phyloP scores from a whole-genome alignment of 23 red algal species.

The Pyropia yezoensis region DNA sequence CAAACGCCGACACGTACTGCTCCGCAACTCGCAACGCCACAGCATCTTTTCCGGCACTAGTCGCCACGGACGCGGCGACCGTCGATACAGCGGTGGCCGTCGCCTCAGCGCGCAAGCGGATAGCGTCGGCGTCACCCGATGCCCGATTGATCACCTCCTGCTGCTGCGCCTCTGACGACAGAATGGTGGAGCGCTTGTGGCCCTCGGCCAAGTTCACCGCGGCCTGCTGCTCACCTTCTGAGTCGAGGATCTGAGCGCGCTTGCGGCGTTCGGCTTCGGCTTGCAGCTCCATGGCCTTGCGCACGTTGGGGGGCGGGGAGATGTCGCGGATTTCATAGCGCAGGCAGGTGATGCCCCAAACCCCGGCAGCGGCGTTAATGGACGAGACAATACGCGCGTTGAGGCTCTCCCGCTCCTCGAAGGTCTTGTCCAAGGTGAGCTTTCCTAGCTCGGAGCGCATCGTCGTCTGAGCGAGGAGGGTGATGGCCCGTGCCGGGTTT shows the following conservation, averaged over 20 bases:
- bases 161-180: slow-evolving; percentile 64
- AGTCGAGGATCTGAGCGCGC: slow-evolving; percentile 64
- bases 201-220: slow-evolving; percentile 86
- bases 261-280: slow-evolving; percentile 78
- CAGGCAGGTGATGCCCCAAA: slow-evolving; percentile 84
- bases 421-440: slow-evolving; percentile 77
- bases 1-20: slow-evolving; percentile 72
- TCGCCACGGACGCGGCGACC: slow-evolving; percentile 43
- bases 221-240: slow-evolving; percentile 67
- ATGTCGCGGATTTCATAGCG: slow-evolving; percentile 88
- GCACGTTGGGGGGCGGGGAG: slow-evolving; percentile 67
- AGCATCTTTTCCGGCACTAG: slow-evolving; percentile 48
- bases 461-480: slow-evolving; percentile 63
- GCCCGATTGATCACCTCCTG: slow-evolving; percentile 82
- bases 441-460: slow-evolving; percentile 75
- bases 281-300: slow-evolving; percentile 74
- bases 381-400: slow-evolving; percentile 47
- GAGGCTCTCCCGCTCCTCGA: slow-evolving; percentile 56
- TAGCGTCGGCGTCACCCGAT: slow-evolving; percentile 82
- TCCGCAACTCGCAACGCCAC: slow-evolving; percentile 78
- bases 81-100: slow-evolving; percentile 59
- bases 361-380: slow-evolving; percentile 62
- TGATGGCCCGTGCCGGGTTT: slow-evolving; percentile 59
- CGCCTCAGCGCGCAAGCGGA: slow-evolving; percentile 46
- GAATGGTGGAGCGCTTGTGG: slow-evolving; percentile 62